phyloP scores from a whole-genome alignment of 169 alveolate species.

The Neospora caninum region DNA sequence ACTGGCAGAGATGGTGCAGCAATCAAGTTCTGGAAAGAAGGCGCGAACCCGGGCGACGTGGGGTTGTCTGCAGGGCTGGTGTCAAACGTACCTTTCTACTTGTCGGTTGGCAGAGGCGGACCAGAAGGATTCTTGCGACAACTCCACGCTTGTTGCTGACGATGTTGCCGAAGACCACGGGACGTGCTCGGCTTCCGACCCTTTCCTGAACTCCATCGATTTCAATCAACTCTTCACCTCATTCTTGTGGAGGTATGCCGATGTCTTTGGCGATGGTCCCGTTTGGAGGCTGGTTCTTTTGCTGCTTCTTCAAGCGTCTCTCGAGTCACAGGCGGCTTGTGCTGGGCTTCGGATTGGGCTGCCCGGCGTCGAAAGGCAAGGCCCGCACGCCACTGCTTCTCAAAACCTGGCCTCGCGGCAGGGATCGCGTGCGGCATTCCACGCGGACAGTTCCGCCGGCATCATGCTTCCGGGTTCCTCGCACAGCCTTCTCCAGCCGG shows the following conservation, averaged over 20 bases:
- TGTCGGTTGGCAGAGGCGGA: neutral
- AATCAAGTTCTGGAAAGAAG: neutral
- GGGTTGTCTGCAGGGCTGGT: slow-evolving; percentile 15
- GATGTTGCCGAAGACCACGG: neutral
- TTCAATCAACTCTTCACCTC: neutral
- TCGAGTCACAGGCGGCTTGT: neutral
- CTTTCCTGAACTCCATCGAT: neutral
- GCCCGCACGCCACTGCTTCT: too few species aligned
- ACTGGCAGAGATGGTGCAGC: neutral
- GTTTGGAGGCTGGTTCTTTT: neutral
- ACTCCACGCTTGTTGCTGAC: neutral
- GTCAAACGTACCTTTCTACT: neutral
- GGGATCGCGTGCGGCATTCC: too few species aligned
- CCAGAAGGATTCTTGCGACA: neutral
- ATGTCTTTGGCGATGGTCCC: neutral
- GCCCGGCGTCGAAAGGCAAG: too few species aligned
- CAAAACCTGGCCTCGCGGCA: too few species aligned
- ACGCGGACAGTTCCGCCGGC: too few species aligned
- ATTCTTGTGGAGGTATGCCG: slow-evolving; percentile 1
- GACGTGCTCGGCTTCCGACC: neutral
- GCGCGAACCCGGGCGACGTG: neutral
- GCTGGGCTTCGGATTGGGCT: too few species aligned
- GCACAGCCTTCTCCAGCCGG: neutral
- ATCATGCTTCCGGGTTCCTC: neutral
- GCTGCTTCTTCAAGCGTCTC: slow-evolving; percentile 8